Evolutionary conservation across 345 rosid genomes (phyloP).

Genomic region (Gossypium rotundifolium): DNA sequence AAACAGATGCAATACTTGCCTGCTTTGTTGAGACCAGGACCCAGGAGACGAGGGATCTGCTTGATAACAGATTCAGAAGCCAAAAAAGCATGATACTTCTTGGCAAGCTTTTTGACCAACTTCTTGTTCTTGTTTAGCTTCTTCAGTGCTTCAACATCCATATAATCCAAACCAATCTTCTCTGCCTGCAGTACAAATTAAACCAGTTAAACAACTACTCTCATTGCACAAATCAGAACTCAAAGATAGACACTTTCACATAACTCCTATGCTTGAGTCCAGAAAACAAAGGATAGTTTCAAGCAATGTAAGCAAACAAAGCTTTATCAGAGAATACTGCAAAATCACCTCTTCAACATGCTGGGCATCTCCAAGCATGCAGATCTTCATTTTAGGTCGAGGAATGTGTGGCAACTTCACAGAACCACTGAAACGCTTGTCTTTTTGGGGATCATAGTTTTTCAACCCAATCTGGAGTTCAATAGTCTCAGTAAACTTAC

Average conservation of each 20-base stretch:
- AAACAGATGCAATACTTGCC: slow-evolving; percentile 36
- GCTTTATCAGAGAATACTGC: neutral
- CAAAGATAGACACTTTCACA: neutral
- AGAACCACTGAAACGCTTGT: slow-evolving; percentile 88
- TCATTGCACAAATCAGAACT: neutral
- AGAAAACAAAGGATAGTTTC: neutral
- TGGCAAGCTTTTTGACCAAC: slow-evolving; percentile 73
- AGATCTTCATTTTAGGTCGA: slow-evolving; percentile 87
- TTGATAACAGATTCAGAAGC: slow-evolving; percentile 82
- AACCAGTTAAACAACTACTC: neutral
- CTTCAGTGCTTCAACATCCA: slow-evolving; percentile 74
- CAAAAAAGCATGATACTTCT: slow-evolving; percentile 71
- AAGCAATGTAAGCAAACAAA: neutral
- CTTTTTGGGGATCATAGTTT: slow-evolving; percentile 94
- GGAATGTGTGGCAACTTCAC: slow-evolving; percentile 92
- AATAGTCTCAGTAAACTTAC: slow-evolving; percentile 80
- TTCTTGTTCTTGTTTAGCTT: slow-evolving; percentile 79
- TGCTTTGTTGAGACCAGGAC: slow-evolving; percentile 90
- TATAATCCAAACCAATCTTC: slow-evolving; percentile 59
- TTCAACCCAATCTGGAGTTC: slow-evolving; percentile 95
- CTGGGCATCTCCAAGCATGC: slow-evolving; percentile 97
- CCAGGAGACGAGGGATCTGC: slow-evolving; percentile 81
- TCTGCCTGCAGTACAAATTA: slow-evolving; percentile 41
- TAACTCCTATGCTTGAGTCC: neutral
- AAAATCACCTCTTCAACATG: slow-evolving; percentile 76